Base-by-base conservation (phyloP, 2,329 filamentous ascomycete genomes). In the Fusarium xylarioides region DNA sequence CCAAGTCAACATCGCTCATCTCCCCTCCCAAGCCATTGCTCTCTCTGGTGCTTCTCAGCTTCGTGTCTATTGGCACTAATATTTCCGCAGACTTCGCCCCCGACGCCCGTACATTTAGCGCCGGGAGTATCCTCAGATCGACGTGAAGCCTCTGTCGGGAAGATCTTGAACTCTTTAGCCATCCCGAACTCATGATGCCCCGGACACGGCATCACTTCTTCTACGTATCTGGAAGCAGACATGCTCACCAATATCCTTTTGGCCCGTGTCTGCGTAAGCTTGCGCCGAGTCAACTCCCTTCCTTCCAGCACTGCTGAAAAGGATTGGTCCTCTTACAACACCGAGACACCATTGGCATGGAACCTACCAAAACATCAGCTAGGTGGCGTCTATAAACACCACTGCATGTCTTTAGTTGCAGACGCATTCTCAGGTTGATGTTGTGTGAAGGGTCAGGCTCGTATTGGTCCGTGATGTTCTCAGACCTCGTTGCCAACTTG, bases 111-210 rank as follows among this genome's bases (percentile, higher is more conserved):
- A 28, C 44, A 70, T 67, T 69, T 76, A 76, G 74, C 66, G 65
- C 70, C 71, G 71, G 71, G 71, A 74, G 70, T 74, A 71, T 70
- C 71, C 71, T 64, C 71, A 61, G 63, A 53, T 74, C 61, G 62
- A 71, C 46, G 53, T 49, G 55, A 54, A 73, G 56, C 46, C 63
- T 73, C 44, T 73, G 40, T 60, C 70, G 66, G 67, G 70, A 52
- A 54, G 50, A 68, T 58, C 62, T 70, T 61, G 58, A 73, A 74
- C 71, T 59, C 26, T 73, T 43, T 58, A 46, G 67, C 71, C 71
- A 74, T 71, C 58, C 62, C 66, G 46, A 32, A 40, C 46, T 58
- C 37, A 37, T 40, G 16, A 58, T 73, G 34, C 18, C 58, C 61
- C 47, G 43, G 42, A 42, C 19, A 37, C 40, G 30, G 50, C 60